Base-by-base conservation (phyloP, 768 basidiomycete species). In the Fistulinella prunicolor region DNA sequence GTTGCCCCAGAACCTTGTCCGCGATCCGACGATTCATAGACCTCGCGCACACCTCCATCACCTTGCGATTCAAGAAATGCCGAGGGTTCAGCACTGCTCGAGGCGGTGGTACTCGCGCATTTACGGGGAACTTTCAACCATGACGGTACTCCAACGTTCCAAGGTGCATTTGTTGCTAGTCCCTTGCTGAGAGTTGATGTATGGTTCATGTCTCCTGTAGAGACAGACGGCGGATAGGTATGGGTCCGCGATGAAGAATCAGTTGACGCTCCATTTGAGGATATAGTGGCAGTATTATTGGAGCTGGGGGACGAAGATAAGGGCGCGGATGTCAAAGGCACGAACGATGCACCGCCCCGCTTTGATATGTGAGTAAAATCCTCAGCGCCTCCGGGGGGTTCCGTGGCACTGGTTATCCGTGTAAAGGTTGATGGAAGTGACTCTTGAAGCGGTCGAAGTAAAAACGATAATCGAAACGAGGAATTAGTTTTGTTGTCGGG, bases 191-290 rank as follows among this genome's bases (percentile, higher is more conserved):
- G 53, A 37, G 34, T 53, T n/a, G 55, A 51, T 32, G 49, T 12
- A 24, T 72, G 70, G 68, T 67, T 68, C 49, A 70, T 55, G 68
- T 79, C 70, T 58, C 76, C 75, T 65, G 62, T 63, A 60, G 76
- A 75, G 69, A 79, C 74, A 57, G 85, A 83, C 39, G 88, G 88
- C 50, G 88, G 88, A 73, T 90, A 90, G 65, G 88, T 89, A 75
- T 89, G 87, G 57, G 75, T 76, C n/a, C 57, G 62, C 42, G 54
- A 51, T 22, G 61, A 56, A 23, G 59, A 66, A 64, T 38, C 73
- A 67, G 34, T 43, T 38, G 51, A 41, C 14, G 47, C 24, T 46
- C 16, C 51, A 30, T 48, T 43, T 13, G 55, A 20, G 41, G 59
- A 50, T 37, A 42, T 26, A 38, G 20, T 19, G 16, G 34, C 23